These are phyloP conservation scores for Aspergillus panamensis DNA, from an alignment of 495 filamentous ascomycete genomes.

Conservation along the genomic window DNA sequence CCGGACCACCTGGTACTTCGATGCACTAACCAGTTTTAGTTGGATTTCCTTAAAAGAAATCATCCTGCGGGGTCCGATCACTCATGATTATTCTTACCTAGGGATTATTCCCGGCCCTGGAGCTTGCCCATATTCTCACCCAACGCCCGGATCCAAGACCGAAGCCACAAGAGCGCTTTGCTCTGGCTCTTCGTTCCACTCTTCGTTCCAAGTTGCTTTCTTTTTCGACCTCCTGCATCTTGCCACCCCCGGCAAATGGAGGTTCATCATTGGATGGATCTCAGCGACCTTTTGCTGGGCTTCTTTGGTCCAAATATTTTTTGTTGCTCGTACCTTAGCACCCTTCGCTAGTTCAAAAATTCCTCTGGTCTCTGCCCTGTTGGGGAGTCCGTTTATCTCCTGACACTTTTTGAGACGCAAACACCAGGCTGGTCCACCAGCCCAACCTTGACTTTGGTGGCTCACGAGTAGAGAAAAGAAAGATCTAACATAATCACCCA, in stretches of 20 bases:
- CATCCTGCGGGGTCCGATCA: constrained; percentile 12
- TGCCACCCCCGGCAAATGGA: constrained; percentile 8
- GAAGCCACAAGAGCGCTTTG: too few relatives aligned
- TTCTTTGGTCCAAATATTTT: background rate
- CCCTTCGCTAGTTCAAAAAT: background rate
- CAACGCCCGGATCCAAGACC: background rate
- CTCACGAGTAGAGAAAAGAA: background rate
- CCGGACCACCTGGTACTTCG: too few relatives aligned
- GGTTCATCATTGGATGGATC: constrained; percentile 4
- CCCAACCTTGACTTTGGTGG: too few relatives aligned
- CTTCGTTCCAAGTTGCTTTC: constrained; percentile 3
- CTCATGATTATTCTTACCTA: background rate
- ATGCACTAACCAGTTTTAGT: too few relatives aligned
- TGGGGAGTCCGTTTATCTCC: background rate
- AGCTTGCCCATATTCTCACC: background rate
- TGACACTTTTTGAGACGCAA: background rate
- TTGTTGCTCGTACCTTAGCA: background rate
- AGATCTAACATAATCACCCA: background rate
- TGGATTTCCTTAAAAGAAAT: constrained; percentile 5
- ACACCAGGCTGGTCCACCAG: background rate
- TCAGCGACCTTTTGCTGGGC: constrained; percentile 5
- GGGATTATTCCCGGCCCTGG: background rate
- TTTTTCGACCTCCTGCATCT: constrained; percentile 4
- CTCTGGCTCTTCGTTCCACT: background rate
- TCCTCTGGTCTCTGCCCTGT: background rate